Evolutionary conservation across 2,329 filamentous ascomycete genomes (phyloP).

Genomic region (Colletotrichum incanum): DNA sequence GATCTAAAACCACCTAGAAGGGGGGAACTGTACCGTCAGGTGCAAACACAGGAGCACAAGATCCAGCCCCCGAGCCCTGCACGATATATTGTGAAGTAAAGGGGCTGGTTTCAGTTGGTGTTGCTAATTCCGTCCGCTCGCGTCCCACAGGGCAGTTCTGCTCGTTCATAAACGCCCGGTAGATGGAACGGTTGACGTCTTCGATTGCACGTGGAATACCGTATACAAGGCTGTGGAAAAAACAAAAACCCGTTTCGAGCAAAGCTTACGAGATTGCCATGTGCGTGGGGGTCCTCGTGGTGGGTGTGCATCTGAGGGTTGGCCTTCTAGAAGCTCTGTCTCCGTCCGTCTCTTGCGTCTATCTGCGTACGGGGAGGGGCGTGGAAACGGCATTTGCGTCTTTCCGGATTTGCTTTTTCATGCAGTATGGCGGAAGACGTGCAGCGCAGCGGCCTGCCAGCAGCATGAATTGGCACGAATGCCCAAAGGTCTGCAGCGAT

Average conservation of each 20-base stretch:
- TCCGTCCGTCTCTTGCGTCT: not conserved
- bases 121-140: not conserved
- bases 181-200: not conserved
- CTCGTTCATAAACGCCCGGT: not conserved
- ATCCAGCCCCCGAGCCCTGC: not conserved
- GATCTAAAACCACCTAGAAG: slow-evolving; percentile 11
- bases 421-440: slow-evolving; percentile 26
- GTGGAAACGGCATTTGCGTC: not conserved
- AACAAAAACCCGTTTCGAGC: slow-evolving; percentile 14
- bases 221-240: not conserved
- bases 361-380: not conserved
- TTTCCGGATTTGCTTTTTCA: slow-evolving; percentile 40
- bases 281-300: slow-evolving; percentile 32
- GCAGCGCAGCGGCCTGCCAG: not conserved
- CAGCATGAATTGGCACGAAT: not conserved
- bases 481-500: slow-evolving; percentile 5
- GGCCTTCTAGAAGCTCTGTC: slow-evolving; percentile 23
- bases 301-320: slow-evolving; percentile 24
- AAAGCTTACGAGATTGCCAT: slow-evolving; percentile 31
- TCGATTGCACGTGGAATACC: not conserved
- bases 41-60: not conserved
- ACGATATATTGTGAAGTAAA: not conserved
- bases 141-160: not conserved
- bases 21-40: not conserved
- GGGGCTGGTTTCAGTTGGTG: not conserved